Evolutionary conservation across 805 yeast species (phyloP).

Genomic region (Lipomyces mesembrius): DNA sequence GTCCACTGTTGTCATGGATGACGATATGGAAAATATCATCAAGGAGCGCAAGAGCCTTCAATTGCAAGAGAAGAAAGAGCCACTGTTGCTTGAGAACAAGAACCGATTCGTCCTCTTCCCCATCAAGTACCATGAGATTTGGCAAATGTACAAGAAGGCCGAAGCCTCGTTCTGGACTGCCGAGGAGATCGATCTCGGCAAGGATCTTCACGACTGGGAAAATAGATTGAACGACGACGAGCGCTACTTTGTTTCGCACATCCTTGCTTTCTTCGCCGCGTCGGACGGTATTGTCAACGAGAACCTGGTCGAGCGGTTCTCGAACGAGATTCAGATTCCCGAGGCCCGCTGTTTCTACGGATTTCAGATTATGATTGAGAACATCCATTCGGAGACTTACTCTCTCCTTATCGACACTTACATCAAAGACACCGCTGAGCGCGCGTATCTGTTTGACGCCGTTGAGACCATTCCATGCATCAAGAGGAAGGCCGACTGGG

Average conservation of each 20-base stretch:
- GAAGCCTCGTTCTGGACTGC: slow-evolving; percentile 99
- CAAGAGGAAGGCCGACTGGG: slow-evolving; percentile 98
- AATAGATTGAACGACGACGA: slow-evolving; percentile 86
- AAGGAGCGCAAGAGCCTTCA: slow-evolving; percentile 54
- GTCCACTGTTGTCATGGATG: slow-evolving; percentile 8
- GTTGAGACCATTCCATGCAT: slow-evolving; percentile 96
- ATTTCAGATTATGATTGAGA: slow-evolving; percentile 99
- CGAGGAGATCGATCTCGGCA: slow-evolving; percentile 94
- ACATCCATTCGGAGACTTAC: slow-evolving; percentile 97
- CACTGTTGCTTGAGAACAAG: slow-evolving; percentile 80
- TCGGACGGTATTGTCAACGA: slow-evolving; percentile 98
- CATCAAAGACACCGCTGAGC: slow-evolving; percentile 93
- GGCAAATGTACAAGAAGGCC: slow-evolving; percentile 99
- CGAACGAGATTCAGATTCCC: slow-evolving; percentile 95
- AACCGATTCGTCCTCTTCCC: slow-evolving; percentile 93
- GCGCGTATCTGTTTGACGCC: slow-evolving; percentile 89
- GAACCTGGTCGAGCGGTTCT: slow-evolving; percentile 94
- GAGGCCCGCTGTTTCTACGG: slow-evolving; percentile 99
- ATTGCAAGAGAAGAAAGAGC: slow-evolving; percentile 84
- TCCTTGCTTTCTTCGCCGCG: slow-evolving; percentile 97
- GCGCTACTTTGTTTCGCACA: slow-evolving; percentile 88
- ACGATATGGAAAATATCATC: slow-evolving; percentile 18
- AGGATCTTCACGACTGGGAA: slow-evolving; percentile 93
- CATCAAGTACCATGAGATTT: slow-evolving; percentile 92
- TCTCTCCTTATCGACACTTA: slow-evolving; percentile 92